phyloP scores from a whole-genome alignment of 257 asterid species.

The Solanum ossicruentum region DNA sequence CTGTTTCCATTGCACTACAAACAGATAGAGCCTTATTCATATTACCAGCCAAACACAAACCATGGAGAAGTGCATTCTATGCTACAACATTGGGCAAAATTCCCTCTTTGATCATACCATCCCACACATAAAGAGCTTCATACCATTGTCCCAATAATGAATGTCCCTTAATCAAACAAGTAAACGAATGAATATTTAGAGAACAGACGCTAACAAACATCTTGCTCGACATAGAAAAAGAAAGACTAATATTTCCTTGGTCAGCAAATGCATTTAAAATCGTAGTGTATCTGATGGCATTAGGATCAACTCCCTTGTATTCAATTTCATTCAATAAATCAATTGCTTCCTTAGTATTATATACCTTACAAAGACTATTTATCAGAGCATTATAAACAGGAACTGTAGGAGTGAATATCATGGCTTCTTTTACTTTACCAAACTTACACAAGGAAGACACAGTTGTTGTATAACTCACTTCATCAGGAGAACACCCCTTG shows the following conservation, averaged over 20 bases:
- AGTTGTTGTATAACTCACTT: conserved; percentile 68
- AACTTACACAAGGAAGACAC: conserved; percentile 60
- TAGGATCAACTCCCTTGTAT: conserved; percentile 36
- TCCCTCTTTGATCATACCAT: conserved; percentile 39
- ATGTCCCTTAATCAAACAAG: conserved; percentile 70
- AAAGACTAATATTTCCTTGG: conserved; percentile 35
- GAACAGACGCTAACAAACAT: conserved; percentile 60
- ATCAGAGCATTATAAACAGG: conserved; percentile 64
- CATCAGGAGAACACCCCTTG: conserved; percentile 76
- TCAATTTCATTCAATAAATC: conserved; percentile 50
- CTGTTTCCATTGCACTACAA: conserved; percentile 41
- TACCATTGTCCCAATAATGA: conserved; percentile 27
- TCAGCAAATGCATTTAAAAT: conserved; percentile 39
- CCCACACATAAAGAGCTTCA: conserved; percentile 55
- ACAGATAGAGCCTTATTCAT: conserved; percentile 33
- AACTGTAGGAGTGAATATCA: conserved; percentile 27
- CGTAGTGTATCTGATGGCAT: conserved; percentile 55
- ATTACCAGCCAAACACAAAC: conserved; percentile 55
- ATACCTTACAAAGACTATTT: conserved; percentile 46
- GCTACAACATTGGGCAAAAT: conserved; percentile 58
- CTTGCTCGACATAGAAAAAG: conserved; percentile 51
- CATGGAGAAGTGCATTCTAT: conserved; percentile 53
- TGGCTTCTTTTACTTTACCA: conserved; percentile 49
- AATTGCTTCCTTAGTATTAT: conserved; percentile 34
- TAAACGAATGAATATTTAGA: conserved; percentile 63